Conservation (phyloP, 345 rosid genomes). For the Crucihimalaya himalaica region DNA sequence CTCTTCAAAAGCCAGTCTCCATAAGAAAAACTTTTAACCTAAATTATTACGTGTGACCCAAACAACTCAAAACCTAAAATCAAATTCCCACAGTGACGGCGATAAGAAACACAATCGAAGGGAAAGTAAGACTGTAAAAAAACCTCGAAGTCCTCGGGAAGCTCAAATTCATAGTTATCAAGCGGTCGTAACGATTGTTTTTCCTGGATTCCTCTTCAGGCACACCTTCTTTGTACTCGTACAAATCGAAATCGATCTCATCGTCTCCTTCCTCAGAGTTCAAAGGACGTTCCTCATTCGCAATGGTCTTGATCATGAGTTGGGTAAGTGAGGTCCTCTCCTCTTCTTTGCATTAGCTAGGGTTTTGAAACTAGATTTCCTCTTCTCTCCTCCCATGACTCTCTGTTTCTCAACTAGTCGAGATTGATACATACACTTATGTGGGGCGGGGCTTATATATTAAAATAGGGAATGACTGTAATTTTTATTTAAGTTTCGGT, state of each 20-base stretch:
- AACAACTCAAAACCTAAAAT: not conserved
- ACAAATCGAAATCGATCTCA: conserved; percentile 54
- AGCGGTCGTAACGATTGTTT: conserved; percentile 72
- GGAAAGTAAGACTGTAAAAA: not conserved
- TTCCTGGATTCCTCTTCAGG: conserved; percentile 71
- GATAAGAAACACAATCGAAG: too few relatives aligned
- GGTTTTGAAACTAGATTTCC: conserved; percentile 25
- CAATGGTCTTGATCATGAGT: conserved; percentile 61
- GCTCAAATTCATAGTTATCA: conserved; percentile 63
- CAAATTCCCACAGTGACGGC: too few relatives aligned
- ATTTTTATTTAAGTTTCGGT: too few relatives aligned
- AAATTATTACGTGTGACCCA: not conserved
- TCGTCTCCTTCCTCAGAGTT: conserved; percentile 48
- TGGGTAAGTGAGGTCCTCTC: conserved; percentile 75
- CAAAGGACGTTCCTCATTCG: conserved; percentile 43
- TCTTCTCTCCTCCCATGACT: conserved; percentile 29
- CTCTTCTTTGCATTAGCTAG: conserved; percentile 25
- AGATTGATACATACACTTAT: not conserved
- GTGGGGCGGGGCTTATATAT: too few relatives aligned
- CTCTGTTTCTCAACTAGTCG: not conserved
- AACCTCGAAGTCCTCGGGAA: conserved; percentile 70
- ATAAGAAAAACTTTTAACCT: not conserved
- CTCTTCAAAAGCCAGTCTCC: too few relatives aligned
- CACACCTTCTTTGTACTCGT: conserved; percentile 78
- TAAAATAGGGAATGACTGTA: too few relatives aligned